Base-by-base conservation (phyloP, 371 early-diverging fungal species). In the Apophysomyces sp. region DNA sequence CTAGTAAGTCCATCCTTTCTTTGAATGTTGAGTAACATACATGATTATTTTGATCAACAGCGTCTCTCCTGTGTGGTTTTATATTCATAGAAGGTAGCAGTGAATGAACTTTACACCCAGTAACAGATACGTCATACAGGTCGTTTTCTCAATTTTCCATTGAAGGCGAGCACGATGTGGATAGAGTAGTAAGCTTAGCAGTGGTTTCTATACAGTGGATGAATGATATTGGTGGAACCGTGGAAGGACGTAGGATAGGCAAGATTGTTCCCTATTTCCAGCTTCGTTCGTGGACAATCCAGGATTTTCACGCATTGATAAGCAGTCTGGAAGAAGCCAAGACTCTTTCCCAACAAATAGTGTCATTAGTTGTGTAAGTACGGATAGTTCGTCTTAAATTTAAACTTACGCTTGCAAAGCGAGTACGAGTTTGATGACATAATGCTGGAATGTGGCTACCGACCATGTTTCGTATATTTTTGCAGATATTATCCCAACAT, bases 131-230 rank as follows among this genome's bases (percentile, higher is more conserved):
- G 2, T 44, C n/a, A n/a, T n/a, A n/a, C 49, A 44, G 49, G 3
- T 44, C 24, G 9, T 44, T 21, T 21, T 9, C 9, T 55, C 55
- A 67, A 18, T 82, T 68, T 67, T 66, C 62, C 11, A 30, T 82
- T n/a, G 60, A 63, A 58, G 89, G 87, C 16, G 81, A 71, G 31
- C 86, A 89, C 62, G 86, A 89, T 60, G 87, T 87, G 4, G 87
- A 87, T 61, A 28, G 60, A 57, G 63, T 53, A 5, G 81, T 76
- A 71, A 69, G 67, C 61, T 8, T 24, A 21, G 4, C 0, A 4
- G n/a, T 18, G 21, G 9, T 16, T n/a, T n/a, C n/a, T 44, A 41
- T 37, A 18, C 37, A 76, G 69, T 89, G 89, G 89, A 86, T 85
- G 60, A 64, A 62, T 16, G 81, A 85, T 55, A 84, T 86, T 2